Evolutionary conservation across 1,284 basidiomycete genomes (phyloP).

Genomic region (Sanghuangporus baumii): DNA sequence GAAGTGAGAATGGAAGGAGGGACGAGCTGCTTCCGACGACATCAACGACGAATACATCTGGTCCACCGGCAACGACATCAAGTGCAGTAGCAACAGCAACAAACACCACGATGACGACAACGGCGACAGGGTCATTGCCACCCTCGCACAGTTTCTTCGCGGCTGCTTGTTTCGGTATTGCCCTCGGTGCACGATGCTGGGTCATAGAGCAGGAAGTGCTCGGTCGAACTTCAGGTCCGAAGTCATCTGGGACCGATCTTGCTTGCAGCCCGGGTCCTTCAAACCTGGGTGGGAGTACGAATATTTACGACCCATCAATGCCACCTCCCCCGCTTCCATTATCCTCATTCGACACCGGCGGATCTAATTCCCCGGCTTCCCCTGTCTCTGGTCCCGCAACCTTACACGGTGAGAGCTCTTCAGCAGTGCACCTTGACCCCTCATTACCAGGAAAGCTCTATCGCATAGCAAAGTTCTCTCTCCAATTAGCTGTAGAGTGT

Average conservation of each 20-base stretch:
- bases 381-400: neutral
- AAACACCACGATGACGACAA: neutral
- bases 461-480: conserved; percentile 8
- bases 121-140: conserved; percentile 14
- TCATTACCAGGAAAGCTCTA: conserved; percentile 4
- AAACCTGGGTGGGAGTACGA: neutral
- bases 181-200: conserved; percentile 42
- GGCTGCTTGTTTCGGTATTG: conserved; percentile 46
- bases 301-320: conserved; percentile 1
- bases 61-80: neutral
- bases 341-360: neutral
- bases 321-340: conserved; percentile 8
- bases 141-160: conserved; percentile 57
- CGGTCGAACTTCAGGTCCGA: neutral
- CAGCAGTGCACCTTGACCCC: neutral
- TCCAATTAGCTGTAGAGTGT: conserved; percentile 1
- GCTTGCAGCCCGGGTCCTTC: neutral
- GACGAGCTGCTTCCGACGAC: neutral
- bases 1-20: neutral
- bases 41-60: neutral
- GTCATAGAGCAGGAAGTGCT: conserved; percentile 21
- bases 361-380: neutral
- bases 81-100: neutral
- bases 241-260: neutral
- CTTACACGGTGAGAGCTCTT: neutral